A percentile compares a stretch with the other conserved stretches of the same genome.
phyloP scores from a whole-genome alignment of 2,329 filamentous ascomycete species.

The Huntiella savannae region DNA sequence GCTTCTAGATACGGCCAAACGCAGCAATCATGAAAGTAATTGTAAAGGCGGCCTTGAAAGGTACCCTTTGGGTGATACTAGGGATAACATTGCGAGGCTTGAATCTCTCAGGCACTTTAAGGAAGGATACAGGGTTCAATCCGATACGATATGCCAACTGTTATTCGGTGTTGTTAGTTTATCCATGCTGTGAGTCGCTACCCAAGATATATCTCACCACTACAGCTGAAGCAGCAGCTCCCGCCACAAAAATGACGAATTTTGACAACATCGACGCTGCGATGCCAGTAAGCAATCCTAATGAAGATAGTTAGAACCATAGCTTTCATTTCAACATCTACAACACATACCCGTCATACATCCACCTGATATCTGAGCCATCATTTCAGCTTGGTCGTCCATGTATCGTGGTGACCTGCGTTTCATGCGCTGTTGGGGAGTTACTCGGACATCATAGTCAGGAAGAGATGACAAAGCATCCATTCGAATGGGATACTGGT shows the following conservation, averaged over 20 bases:
- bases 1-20: constrained; percentile 25
- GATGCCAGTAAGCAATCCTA: constrained; percentile 45
- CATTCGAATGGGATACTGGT: constrained; percentile 1
- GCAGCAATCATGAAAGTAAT: constrained; percentile 49
- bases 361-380: constrained; percentile 31
- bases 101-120: constrained; percentile 14
- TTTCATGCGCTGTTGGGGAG: not conserved
- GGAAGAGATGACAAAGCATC: constrained; percentile 1
- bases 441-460: not conserved
- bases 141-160: constrained; percentile 27
- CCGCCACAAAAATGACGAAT: constrained; percentile 47
- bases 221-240: constrained; percentile 41
- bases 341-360: constrained; percentile 28
- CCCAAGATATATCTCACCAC: constrained; percentile 29
- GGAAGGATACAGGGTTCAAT: constrained; percentile 21
- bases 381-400: constrained; percentile 5
- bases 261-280: constrained; percentile 52
- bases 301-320: not conserved
- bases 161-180: constrained; percentile 3
- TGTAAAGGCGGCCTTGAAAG: constrained; percentile 53
- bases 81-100: constrained; percentile 7
- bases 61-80: constrained; percentile 25
- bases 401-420: not conserved
- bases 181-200: not conserved
- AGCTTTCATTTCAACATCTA: not conserved